Evolutionary conservation across 345 rosid species (phyloP).

Genomic region (Diplotaxis tenuifolia): DNA sequence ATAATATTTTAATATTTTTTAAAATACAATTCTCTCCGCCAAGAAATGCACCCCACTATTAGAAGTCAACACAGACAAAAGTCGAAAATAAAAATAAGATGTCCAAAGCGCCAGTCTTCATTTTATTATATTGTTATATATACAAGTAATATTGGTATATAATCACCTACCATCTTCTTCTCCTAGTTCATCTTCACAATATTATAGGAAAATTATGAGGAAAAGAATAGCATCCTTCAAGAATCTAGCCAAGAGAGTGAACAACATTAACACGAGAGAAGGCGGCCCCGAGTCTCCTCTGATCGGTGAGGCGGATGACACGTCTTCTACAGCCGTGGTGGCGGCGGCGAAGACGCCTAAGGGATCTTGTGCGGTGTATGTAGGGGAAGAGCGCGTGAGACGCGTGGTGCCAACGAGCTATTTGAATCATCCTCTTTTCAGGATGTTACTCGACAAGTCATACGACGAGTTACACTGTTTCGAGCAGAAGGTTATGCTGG

Average conservation of each 20-base stretch:
- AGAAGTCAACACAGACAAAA: conserved; percentile 34
- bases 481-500: conserved; percentile 52
- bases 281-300: conserved; percentile 45
- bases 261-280: conserved; percentile 37
- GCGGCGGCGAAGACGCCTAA: conserved; percentile 48
- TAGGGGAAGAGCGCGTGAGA: conserved; percentile 70
- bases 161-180: conserved; percentile 29
- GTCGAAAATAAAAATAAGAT: not conserved
- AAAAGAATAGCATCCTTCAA: conserved; percentile 70
- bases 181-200: conserved; percentile 12
- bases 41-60: conserved; percentile 39
- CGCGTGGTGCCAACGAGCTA: conserved; percentile 71
- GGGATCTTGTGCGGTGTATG: conserved; percentile 74
- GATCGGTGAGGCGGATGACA: conserved; percentile 32
- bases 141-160: conserved; percentile 7
- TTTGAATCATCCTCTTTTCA: conserved; percentile 72
- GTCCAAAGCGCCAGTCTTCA: conserved; percentile 16
- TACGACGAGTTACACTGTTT: conserved; percentile 60
- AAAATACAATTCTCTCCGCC: conserved; percentile 15
- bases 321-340: not conserved
- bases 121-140: not conserved
- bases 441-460: conserved; percentile 80
- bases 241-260: conserved; percentile 76
- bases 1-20: not conserved
- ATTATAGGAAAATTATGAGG: conserved; percentile 47